These are phyloP conservation scores for Tylopilus orsonianus DNA, from an alignment of 1,284 basidiomycete species.

Conservation along the genomic window DNA sequence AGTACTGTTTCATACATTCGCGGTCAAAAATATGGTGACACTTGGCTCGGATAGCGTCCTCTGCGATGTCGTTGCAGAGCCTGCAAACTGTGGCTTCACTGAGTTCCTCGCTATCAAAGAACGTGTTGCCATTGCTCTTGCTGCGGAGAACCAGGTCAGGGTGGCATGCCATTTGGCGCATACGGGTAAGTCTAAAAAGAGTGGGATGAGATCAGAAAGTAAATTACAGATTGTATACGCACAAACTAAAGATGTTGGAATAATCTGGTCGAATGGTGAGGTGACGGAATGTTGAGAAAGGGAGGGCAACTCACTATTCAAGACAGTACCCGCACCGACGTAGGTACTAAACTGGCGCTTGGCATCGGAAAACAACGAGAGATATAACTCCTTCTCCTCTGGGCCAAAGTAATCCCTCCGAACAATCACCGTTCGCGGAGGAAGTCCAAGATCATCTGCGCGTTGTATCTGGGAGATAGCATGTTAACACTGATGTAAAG, in stretches of 20 bases:
- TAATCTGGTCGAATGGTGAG: conserved; percentile 61
- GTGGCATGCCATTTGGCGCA: conserved; percentile 96
- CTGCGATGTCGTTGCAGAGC: conserved; percentile 95
- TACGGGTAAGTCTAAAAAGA: conserved; percentile 64
- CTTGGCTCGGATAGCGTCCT: conserved; percentile 93
- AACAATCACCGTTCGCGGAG: conserved; percentile 89
- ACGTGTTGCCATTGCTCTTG: conserved; percentile 69
- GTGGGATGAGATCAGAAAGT: not conserved
- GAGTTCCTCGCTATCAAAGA: conserved; percentile 52
- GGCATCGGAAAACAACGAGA: conserved; percentile 89
- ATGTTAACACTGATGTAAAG: not conserved
- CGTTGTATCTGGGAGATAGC: conserved; percentile 81
- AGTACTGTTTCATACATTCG: conserved; percentile 94
- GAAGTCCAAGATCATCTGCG: conserved; percentile 97
- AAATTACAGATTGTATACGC: conserved; percentile 28
- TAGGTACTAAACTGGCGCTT: conserved; percentile 93
- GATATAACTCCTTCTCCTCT: conserved; percentile 95
- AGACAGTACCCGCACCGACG: conserved; percentile 85
- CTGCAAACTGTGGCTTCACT: conserved; percentile 83
- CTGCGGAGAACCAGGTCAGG: conserved; percentile 94
- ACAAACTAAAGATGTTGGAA: conserved; percentile 91
- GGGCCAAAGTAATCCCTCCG: conserved; percentile 93
- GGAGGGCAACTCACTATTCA: conserved; percentile 73
- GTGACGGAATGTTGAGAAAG: not conserved
- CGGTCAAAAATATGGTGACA: conserved; percentile 93